Conservation (phyloP, 768 basidiomycete genomes). For the Panaeolus cyanescens region DNA sequence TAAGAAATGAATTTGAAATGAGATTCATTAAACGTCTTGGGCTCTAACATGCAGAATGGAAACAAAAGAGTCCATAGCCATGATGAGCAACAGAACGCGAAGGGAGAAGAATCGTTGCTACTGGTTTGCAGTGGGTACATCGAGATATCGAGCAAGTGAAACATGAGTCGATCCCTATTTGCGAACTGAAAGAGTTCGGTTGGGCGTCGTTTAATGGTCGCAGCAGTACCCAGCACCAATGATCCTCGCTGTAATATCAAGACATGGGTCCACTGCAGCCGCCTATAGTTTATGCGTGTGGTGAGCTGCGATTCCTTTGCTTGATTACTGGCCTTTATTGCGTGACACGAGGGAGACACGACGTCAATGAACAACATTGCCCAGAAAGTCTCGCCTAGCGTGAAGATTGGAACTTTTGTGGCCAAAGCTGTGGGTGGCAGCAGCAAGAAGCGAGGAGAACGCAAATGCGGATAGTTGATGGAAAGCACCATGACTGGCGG, state of each 20-base stretch:
- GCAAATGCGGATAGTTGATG: background rate
- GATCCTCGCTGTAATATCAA: constrained; percentile 1
- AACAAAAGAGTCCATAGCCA: constrained; percentile 11
- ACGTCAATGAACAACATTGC: constrained; percentile 22
- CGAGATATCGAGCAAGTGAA: constrained; percentile 1
- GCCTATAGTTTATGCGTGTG: constrained; percentile 1
- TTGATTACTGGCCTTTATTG: background rate
- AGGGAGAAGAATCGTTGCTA: constrained; percentile 1
- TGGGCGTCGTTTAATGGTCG: background rate
- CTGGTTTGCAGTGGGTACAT: background rate
- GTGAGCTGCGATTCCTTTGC: background rate
- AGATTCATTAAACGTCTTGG: constrained; percentile 15
- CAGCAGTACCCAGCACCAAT: background rate
- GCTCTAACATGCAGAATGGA: constrained; percentile 16
- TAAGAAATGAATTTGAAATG: constrained; percentile 20
- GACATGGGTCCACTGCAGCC: background rate
- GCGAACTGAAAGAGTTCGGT: background rate
- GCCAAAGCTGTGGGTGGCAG: background rate
- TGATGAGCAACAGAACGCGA: constrained; percentile 7
- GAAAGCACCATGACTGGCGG: background rate
- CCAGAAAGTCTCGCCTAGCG: constrained; percentile 13
- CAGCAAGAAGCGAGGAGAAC: background rate
- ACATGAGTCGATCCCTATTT: background rate
- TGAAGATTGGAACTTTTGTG: background rate
- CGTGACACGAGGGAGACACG: constrained; percentile 24